A percentile compares a stretch with the other conserved stretches of the same genome.
Evolutionary conservation across 768 basidiomycete species (phyloP).

Genomic region (Mycena rebaudengoi): DNA sequence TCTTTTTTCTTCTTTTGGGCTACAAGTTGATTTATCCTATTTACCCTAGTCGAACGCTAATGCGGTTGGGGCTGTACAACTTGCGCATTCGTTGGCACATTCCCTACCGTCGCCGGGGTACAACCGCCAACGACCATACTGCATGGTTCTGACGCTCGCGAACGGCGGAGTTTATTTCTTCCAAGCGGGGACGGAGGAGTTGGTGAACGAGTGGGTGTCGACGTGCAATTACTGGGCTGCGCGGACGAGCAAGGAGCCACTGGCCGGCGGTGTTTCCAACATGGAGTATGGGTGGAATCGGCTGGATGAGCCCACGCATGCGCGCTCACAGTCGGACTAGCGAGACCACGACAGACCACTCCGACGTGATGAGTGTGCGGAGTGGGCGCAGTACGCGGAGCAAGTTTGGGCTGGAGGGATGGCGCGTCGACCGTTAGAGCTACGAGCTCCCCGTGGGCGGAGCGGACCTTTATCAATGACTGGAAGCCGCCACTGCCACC

Average conservation of each 20-base stretch:
- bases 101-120: slow-evolving; percentile 92
- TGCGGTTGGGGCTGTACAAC: slow-evolving; percentile 80
- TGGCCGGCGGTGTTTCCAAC: slow-evolving; percentile 96
- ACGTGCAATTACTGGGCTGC: slow-evolving; percentile 99
- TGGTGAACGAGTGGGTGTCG: slow-evolving; percentile 98
- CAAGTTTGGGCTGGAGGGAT: slow-evolving; percentile 77
- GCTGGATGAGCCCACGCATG: slow-evolving; percentile 62
- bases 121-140: slow-evolving; percentile 88
- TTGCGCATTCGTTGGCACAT: slow-evolving; percentile 90
- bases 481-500: slow-evolving; percentile 95
- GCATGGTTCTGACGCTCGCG: slow-evolving; percentile 92
- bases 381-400: slow-evolving; percentile 81
- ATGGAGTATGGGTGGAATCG: slow-evolving; percentile 99
- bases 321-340: slow-evolving; percentile 67
- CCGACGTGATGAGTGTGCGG: slow-evolving; percentile 76
- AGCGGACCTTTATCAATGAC: slow-evolving; percentile 84
- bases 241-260: slow-evolving; percentile 91
- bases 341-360: slow-evolving; percentile 57
- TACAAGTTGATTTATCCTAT: slow-evolving; percentile 17
- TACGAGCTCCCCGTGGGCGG: slow-evolving; percentile 76
- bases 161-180: slow-evolving; percentile 96
- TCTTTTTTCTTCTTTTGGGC: not conserved
- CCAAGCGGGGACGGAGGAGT: slow-evolving; percentile 97
- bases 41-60: slow-evolving; percentile 81
- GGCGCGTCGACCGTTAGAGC: slow-evolving; percentile 71